These are phyloP conservation scores for Sporopachydermia lactativora DNA, from an alignment of 805 yeast genomes.

Conservation along the genomic window DNA sequence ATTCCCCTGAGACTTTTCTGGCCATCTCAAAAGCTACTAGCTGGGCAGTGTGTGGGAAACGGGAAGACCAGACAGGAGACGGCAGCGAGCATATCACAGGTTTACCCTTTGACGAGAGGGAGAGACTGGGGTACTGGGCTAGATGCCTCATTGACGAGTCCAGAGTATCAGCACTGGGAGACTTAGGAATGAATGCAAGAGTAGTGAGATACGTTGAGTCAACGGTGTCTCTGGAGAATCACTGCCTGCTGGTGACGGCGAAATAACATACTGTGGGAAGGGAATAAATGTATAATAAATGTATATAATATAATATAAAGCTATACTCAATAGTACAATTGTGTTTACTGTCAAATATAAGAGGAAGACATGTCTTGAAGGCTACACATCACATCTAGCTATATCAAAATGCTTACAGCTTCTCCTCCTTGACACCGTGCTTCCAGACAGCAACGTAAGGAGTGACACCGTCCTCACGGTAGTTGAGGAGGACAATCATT, in stretches of 20 bases:
- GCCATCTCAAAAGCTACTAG: slow-evolving; percentile 54
- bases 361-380: background rate
- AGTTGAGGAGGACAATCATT: slow-evolving; percentile 95
- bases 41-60: slow-evolving; percentile 77
- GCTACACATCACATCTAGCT: slow-evolving; percentile 2
- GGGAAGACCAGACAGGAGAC: slow-evolving; percentile 24
- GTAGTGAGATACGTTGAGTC: slow-evolving; percentile 45
- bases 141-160: slow-evolving; percentile 67
- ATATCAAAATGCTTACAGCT: slow-evolving; percentile 85
- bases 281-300: slow-evolving; percentile 5
- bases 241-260: slow-evolving; percentile 36
- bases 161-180: slow-evolving; percentile 34
- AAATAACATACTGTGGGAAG: too few species aligned
- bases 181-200: slow-evolving; percentile 26
- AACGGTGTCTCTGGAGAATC: slow-evolving; percentile 58
- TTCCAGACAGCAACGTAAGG: slow-evolving; percentile 98
- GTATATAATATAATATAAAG: too few species aligned
- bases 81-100: slow-evolving; percentile 33
- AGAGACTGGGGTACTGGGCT: slow-evolving; percentile 47
- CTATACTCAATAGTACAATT: too few species aligned
- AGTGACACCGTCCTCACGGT: slow-evolving; percentile 99
- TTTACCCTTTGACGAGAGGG: slow-evolving; percentile 34
- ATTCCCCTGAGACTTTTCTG: slow-evolving; percentile 26
- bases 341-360: background rate
- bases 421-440: slow-evolving; percentile 86